Percentiles rank a stretch among this genome's conserved stretches.
phyloP scores from a whole-genome alignment of 495 filamentous ascomycete species.

The Xylaria venustula region DNA sequence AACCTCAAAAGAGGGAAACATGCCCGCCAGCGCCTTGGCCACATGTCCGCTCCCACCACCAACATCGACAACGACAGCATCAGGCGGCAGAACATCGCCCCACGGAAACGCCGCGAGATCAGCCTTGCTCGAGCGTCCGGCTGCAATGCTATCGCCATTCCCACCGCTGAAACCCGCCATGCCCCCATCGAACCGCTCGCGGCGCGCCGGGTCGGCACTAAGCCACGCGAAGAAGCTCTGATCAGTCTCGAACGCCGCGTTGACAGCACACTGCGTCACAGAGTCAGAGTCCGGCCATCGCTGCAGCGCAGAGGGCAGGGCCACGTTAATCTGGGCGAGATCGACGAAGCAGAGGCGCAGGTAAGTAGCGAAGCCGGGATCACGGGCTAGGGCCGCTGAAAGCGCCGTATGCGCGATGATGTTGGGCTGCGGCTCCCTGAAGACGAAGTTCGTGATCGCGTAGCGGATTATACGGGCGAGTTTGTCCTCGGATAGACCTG shows the following conservation, averaged over 20 bases:
- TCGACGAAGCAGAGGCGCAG: background rate
- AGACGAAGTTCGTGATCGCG: slow-evolving; percentile 36
- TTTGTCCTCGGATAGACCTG: slow-evolving; percentile 22
- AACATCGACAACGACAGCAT: slow-evolving; percentile 7
- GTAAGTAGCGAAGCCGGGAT: background rate
- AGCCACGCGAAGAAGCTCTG: slow-evolving; percentile 34
- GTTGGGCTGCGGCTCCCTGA: slow-evolving; percentile 28
- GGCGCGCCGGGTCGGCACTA: slow-evolving; percentile 11
- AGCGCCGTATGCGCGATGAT: slow-evolving; percentile 35
- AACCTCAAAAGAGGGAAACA: slow-evolving; percentile 27
- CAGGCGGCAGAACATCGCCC: background rate
- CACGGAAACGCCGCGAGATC: background rate
- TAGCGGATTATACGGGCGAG: slow-evolving; percentile 34
- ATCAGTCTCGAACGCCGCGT: slow-evolving; percentile 30
- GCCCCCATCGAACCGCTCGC: slow-evolving; percentile 33
- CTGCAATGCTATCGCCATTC: too few species aligned
- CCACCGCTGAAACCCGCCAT: slow-evolving; percentile 33
- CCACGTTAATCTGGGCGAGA: slow-evolving; percentile 24
- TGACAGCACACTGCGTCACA: slow-evolving; percentile 39
- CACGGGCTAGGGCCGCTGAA: slow-evolving; percentile 46
- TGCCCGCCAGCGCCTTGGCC: slow-evolving; percentile 26
- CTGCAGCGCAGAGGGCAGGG: slow-evolving; percentile 30
- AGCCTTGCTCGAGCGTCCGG: background rate
- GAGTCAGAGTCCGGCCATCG: slow-evolving; percentile 31
- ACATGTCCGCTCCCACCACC: slow-evolving; percentile 33